These are phyloP conservation scores for Nigrospora oryzae DNA, from an alignment of 2,329 filamentous ascomycete species.

Conservation along the genomic window DNA sequence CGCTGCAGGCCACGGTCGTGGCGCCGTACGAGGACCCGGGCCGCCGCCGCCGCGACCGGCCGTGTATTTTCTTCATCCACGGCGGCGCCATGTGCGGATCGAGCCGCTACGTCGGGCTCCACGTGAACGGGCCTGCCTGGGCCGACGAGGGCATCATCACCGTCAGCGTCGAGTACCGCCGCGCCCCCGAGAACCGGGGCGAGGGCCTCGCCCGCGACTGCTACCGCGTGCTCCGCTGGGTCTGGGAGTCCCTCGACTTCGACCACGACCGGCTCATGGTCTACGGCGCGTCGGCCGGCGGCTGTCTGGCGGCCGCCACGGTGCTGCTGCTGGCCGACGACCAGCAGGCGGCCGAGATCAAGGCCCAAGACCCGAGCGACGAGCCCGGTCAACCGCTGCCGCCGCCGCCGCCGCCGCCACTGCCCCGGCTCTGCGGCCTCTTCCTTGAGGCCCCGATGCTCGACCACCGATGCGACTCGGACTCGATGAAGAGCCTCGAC, in stretches of 20 bases:
- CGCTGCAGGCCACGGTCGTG: constrained; percentile 8
- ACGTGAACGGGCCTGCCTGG: constrained; percentile 18
- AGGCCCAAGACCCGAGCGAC: not conserved
- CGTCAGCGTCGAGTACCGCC: constrained; percentile 22
- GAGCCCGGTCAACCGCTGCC: too few relatives aligned
- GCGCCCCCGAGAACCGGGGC: constrained; percentile 19
- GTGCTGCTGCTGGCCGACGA: constrained; percentile 36
- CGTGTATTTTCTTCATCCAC: constrained; percentile 22
- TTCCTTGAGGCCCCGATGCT: constrained; percentile 31
- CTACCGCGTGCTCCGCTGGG: constrained; percentile 26
- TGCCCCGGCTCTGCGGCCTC: constrained; percentile 24
- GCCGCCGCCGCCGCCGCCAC: too few relatives aligned
- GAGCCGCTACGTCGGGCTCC: constrained; percentile 20
- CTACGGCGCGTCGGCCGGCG: constrained; percentile 47
- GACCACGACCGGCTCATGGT: constrained; percentile 40
- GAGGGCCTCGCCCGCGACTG: constrained; percentile 24
- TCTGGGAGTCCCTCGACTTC: constrained; percentile 26
- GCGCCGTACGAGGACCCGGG: constrained; percentile 5
- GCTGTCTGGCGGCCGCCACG: constrained; percentile 45
- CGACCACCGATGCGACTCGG: constrained; percentile 25
- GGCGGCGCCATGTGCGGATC: constrained; percentile 20
- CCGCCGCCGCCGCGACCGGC: constrained; percentile 3
- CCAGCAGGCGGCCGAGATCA: constrained; percentile 7
- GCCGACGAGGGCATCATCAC: constrained; percentile 19
- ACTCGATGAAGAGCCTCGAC: constrained; percentile 10